phyloP scores from a whole-genome alignment of 495 filamentous ascomycete species.

The Penicillium fimorum region DNA sequence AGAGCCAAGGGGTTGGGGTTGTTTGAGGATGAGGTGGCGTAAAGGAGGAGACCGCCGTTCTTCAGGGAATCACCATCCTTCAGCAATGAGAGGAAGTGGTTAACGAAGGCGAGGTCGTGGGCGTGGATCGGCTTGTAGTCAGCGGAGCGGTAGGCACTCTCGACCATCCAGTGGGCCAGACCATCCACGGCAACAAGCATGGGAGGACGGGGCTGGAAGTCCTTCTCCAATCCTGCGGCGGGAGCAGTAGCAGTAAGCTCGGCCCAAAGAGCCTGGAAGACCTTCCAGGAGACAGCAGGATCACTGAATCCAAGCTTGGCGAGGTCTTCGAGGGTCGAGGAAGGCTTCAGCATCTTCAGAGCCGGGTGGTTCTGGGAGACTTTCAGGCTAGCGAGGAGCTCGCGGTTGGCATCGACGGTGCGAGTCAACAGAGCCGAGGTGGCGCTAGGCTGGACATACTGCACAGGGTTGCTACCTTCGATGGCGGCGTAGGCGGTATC shows the following conservation, averaged over 20 bases:
- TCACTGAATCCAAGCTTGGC: constrained; percentile 69
- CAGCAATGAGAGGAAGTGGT: constrained; percentile 71
- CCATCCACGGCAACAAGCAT: constrained; percentile 77
- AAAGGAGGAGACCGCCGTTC: constrained; percentile 78
- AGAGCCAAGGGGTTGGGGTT: constrained; percentile 58
- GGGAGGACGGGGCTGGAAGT: constrained; percentile 63
- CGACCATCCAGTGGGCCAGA: constrained; percentile 73
- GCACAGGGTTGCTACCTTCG: constrained; percentile 51
- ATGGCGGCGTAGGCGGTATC: constrained; percentile 77
- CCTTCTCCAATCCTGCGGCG: constrained; percentile 35
- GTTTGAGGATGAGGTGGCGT: constrained; percentile 68
- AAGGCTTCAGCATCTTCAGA: constrained; percentile 53
- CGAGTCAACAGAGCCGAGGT: constrained; percentile 66
- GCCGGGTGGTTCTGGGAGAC: constrained; percentile 60
- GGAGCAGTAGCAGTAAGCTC: constrained; percentile 67
- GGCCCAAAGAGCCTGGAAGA: constrained; percentile 77
- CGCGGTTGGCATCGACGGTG: constrained; percentile 70
- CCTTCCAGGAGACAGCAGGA: constrained; percentile 69
- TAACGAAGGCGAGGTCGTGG: constrained; percentile 75
- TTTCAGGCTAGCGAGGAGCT: constrained; percentile 56
- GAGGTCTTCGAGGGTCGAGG: constrained; percentile 65
- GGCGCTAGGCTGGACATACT: constrained; percentile 77
- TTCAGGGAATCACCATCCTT: constrained; percentile 55
- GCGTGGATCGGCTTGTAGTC: constrained; percentile 76
- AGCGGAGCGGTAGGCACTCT: constrained; percentile 68